Percentiles rank a stretch among this genome's conserved stretches.
Conservation (phyloP, 805 yeast genomes). For the Suhomyces pyralidae region DNA sequence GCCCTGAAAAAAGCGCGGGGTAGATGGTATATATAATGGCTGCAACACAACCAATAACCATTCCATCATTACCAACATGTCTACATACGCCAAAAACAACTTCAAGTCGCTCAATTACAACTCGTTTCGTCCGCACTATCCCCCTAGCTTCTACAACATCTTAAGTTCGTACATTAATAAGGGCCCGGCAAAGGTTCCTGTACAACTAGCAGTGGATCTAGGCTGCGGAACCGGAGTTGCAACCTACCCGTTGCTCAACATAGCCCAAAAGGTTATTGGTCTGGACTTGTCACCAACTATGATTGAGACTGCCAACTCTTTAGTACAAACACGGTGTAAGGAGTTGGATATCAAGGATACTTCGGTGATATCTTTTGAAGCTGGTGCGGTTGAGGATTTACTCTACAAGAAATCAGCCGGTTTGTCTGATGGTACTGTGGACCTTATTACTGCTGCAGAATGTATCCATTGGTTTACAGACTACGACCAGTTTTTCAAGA, state of each 20-base stretch:
- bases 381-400: constrained; percentile 34
- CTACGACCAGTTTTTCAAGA: constrained; percentile 29
- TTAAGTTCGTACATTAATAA: constrained; percentile 25
- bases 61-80: constrained; percentile 16
- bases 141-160: constrained; percentile 33
- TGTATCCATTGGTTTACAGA: constrained; percentile 43
- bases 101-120: constrained; percentile 34
- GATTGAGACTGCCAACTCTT: constrained; percentile 42
- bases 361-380: constrained; percentile 26
- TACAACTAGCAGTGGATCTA: constrained; percentile 31
- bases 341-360: constrained; percentile 24
- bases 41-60: neutral
- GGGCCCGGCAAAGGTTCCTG: constrained; percentile 12
- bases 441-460: constrained; percentile 42
- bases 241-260: constrained; percentile 40
- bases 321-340: constrained; percentile 20
- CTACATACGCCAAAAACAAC: constrained; percentile 33
- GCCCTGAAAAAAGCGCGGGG: constrained; percentile 1
- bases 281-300: constrained; percentile 47
- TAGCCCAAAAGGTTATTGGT: constrained; percentile 40
- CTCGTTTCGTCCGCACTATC: constrained; percentile 43
- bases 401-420: constrained; percentile 12
- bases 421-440: constrained; percentile 22
- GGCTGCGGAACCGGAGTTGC: constrained; percentile 60
- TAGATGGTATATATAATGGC: neutral